A percentile compares a stretch with the other conserved stretches of the same genome.
These are phyloP conservation scores for Chrysopogon serrulatus DNA, from an alignment of 176 grass and related monocot genomes.

Conservation along the genomic window DNA sequence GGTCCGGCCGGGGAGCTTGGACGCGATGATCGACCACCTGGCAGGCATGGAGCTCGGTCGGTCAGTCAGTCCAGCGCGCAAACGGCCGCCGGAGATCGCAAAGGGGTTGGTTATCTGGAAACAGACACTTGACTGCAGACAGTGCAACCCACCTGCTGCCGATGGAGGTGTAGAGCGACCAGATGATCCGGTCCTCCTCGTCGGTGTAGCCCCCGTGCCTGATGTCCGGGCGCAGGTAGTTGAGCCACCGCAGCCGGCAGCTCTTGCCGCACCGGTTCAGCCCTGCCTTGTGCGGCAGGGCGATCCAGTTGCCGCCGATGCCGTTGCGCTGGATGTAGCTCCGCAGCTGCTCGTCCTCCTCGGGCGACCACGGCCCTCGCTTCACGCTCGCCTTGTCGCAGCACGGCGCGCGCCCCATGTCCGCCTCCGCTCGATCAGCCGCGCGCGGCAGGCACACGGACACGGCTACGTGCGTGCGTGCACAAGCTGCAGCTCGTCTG, in stretches of 20 bases:
- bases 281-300: conserved; percentile 88
- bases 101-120: too few relatives aligned
- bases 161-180: conserved; percentile 59
- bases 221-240: conserved; percentile 86
- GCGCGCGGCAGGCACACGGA: background rate
- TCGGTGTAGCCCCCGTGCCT: conserved; percentile 83
- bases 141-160: conserved; percentile 53
- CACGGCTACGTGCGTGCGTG: background rate
- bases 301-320: conserved; percentile 85
- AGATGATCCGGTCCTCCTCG: conserved; percentile 69
- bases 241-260: conserved; percentile 86
- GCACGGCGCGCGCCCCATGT: conserved; percentile 90
- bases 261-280: conserved; percentile 88
- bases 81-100: too few relatives aligned
- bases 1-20: conserved; percentile 80
- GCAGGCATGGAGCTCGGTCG: background rate
- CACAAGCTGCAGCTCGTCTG: background rate
- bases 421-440: background rate
- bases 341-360: conserved; percentile 72
- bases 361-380: conserved; percentile 82
- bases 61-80: background rate
- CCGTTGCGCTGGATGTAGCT: conserved; percentile 61
- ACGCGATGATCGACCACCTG: conserved; percentile 94
- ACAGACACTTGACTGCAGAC: too few relatives aligned
- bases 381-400: conserved; percentile 92